phyloP scores from a whole-genome alignment of 305 asterid species.

The Plantago lanceolata region DNA sequence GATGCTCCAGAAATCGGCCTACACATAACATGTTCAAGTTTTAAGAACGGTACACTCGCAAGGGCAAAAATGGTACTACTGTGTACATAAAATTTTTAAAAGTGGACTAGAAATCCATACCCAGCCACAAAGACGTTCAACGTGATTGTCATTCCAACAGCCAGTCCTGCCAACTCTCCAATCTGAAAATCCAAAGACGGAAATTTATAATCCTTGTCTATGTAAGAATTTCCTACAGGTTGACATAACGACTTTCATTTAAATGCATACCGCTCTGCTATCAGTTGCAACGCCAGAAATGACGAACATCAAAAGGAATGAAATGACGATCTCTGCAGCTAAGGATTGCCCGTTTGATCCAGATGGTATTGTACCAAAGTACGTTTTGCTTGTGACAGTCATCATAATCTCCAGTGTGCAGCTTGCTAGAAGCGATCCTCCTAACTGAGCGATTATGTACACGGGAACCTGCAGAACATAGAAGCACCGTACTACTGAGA shows the following conservation, averaged over 20 bases:
- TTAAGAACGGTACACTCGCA: background rate
- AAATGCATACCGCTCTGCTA: constrained; percentile 41
- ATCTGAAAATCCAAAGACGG: constrained; percentile 26
- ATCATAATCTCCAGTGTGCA: constrained; percentile 45
- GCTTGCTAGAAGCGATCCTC: constrained; percentile 69
- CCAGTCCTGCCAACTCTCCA: constrained; percentile 48
- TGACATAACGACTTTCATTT: background rate
- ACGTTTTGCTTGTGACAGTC: constrained; percentile 39
- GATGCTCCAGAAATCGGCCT: constrained; percentile 90
- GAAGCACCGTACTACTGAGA: background rate
- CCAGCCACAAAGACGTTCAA: constrained; percentile 72
- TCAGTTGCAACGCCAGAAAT: constrained; percentile 52
- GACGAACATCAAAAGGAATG: constrained; percentile 76
- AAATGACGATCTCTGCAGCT: constrained; percentile 52
- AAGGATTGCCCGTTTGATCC: constrained; percentile 64
- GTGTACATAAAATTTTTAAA: background rate
- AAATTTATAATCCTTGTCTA: too few species aligned
- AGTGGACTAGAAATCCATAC: constrained; percentile 25
- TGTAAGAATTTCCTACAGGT: background rate
- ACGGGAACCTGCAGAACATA: constrained; percentile 45
- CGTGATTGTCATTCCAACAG: constrained; percentile 70
- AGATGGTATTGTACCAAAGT: constrained; percentile 61
- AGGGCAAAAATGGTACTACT: background rate
- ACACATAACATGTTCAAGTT: constrained; percentile 12
- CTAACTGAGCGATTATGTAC: constrained; percentile 49